phyloP scores from a whole-genome alignment of 352 stramenopile genomes.

The Globisporangium acanthophoron region DNA sequence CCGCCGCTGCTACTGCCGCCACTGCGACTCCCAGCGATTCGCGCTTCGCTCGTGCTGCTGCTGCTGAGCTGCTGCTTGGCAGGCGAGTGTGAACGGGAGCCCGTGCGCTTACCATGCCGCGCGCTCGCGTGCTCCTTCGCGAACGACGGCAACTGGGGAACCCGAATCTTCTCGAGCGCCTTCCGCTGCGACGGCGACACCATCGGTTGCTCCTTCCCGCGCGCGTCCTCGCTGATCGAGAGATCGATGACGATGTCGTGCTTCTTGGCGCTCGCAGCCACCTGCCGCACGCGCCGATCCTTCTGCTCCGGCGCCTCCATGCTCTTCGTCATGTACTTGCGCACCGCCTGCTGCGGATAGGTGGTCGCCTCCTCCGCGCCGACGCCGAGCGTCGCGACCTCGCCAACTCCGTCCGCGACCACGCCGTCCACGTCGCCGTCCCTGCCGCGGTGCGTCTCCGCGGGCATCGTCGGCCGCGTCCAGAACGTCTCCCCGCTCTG shows the following conservation, averaged over 20 bases:
- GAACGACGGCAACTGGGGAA: conserved; percentile 41
- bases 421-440: conserved; percentile 81
- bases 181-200: not conserved
- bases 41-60: conserved; percentile 4
- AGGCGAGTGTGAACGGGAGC: conserved; percentile 3
- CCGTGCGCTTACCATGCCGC: not conserved
- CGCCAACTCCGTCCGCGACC: conserved; percentile 59
- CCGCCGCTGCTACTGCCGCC: not conserved
- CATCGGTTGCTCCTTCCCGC: not conserved
- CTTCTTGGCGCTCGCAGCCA: conserved; percentile 57
- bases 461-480: conserved; percentile 78
- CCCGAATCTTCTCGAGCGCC: conserved; percentile 46
- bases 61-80: conserved; percentile 7
- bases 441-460: conserved; percentile 69
- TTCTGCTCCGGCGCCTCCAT: conserved; percentile 69
- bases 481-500: conserved; percentile 87
- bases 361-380: conserved; percentile 42
- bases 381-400: conserved; percentile 68
- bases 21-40: not conserved
- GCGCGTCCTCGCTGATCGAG: not conserved
- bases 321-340: conserved; percentile 84
- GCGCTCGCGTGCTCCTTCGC: conserved; percentile 10
- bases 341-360: conserved; percentile 67
- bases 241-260: conserved; percentile 48
- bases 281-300: conserved; percentile 42